Conservation (phyloP, 257 asterid species). For the Plantago ovata region DNA sequence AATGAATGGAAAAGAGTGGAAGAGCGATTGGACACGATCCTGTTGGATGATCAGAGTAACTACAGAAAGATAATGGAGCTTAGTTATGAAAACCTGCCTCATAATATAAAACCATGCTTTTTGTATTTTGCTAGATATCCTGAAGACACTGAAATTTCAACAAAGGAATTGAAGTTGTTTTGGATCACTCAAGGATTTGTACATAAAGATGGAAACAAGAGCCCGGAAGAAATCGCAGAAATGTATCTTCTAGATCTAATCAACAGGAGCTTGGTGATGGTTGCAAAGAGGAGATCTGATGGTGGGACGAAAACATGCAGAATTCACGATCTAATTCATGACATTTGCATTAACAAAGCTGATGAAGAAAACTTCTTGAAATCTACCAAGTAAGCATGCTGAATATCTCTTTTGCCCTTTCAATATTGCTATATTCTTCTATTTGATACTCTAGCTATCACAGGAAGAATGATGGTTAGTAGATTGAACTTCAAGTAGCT, state of each 20-base stretch:
- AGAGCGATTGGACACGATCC: background rate
- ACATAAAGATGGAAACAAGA: background rate
- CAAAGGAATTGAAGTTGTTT: background rate
- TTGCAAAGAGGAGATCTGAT: background rate
- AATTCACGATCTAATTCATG: background rate
- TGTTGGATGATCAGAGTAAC: background rate
- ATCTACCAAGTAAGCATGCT: background rate
- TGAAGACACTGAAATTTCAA: background rate
- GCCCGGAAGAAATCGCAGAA: background rate
- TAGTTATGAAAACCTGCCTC: background rate
- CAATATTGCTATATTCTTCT: too few relatives aligned
- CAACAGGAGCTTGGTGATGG: background rate
- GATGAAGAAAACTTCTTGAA: constrained; percentile 8
- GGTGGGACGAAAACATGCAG: constrained; percentile 5
- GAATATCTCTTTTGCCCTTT: background rate
- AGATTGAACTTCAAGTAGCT: too few relatives aligned
- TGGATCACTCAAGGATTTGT: background rate
- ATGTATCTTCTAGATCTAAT: background rate
- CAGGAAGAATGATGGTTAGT: too few relatives aligned
- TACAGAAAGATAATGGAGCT: background rate
- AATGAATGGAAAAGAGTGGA: background rate
- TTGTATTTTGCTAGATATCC: background rate
- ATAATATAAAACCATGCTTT: background rate
- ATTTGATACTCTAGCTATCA: too few relatives aligned
- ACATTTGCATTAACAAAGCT: background rate